Percentiles rank a stretch among this genome's conserved stretches.
Evolutionary conservation across 106 monocot species (phyloP).

Genomic region (Agapanthus africanus): DNA sequence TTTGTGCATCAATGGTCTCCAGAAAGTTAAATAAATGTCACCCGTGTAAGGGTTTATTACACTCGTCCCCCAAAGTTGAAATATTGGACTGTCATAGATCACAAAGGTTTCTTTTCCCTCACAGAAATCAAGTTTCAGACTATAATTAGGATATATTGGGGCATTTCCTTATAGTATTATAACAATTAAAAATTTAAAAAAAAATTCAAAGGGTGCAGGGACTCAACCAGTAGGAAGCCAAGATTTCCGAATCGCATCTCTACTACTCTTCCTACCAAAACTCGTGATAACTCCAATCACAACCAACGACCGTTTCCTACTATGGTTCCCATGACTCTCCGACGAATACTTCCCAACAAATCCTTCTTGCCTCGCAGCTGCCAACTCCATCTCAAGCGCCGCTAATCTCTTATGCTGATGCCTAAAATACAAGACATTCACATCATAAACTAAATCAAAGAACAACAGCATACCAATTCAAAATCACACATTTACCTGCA

Average conservation of each 20-base stretch:
- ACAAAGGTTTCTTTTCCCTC: neutral
- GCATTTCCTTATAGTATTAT: neutral
- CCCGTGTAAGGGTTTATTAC: no score
- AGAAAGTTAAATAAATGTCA: no score
- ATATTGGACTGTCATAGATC: neutral
- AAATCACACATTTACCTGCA: conserved; percentile 45
- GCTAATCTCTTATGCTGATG: conserved; percentile 56
- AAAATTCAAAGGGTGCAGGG: neutral
- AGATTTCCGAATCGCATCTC: conserved; percentile 61
- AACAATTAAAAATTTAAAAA: neutral
- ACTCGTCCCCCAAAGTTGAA: conserved; percentile 9
- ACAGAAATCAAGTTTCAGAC: neutral
- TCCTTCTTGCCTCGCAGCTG: conserved; percentile 54
- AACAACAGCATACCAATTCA: neutral
- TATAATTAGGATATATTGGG: neutral
- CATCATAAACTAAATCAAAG: neutral
- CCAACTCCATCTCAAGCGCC: conserved; percentile 63
- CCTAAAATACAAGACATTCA: conserved; percentile 19
- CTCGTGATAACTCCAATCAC: conserved; percentile 57
- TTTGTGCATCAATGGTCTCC: neutral
- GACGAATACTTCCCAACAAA: conserved; percentile 38
- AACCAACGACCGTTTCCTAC: conserved; percentile 24
- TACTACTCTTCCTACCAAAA: conserved; percentile 46
- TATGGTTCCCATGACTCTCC: conserved; percentile 28
- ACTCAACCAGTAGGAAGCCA: conserved; percentile 55